Base-by-base conservation (phyloP, 306 rosid species). In the Cicer chorassanicum region DNA sequence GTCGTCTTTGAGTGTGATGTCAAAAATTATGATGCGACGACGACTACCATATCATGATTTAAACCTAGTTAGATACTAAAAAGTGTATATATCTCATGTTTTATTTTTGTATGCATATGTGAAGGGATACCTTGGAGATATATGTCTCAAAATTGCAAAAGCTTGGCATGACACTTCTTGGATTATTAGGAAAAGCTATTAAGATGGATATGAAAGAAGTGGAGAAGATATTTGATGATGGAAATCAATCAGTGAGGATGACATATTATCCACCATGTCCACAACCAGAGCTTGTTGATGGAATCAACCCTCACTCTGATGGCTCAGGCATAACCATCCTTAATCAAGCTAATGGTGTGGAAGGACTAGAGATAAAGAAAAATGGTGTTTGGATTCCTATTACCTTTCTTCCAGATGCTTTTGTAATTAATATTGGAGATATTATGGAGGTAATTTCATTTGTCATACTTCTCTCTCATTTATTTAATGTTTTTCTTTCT, bases 191-290 rank as follows among this genome's bases (percentile, higher is more conserved):
- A 11, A 82, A 79, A 80, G 88, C 78, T 12, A 29, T 93, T 9
- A 61, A 73, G 11, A 76, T 89, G 67, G 88, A 89, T 7, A 74
- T 39, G 65, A 72, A 67, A 34, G 88, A 82, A 80, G 60, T 90
- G 46, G 82, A 77, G 12, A 82, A 86, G 6, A 18, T 84, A 14
- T 88, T 91, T 34, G 93, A 76, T 2, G 88, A 91, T 61, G 96
- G 98, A 1, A 70, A 89, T 92, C 90, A 82, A 18, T 68, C 97
- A 4, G 5, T 84, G 44, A 87, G 98, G 82, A 93, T 91, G 86
- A 75, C 88, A n/a, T 83, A 78, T 60, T 93, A 93, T 73, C 98
- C 97, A 8, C 90, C 96, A 53, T 91, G 98, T 41, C 90, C 92
- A 12, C 36, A 82, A 13, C 95, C 97, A 24, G 90, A 93, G 56